A percentile compares a stretch with the other conserved stretches of the same genome.
Conservation (phyloP, 345 rosid genomes). For the Psidium guajava region DNA sequence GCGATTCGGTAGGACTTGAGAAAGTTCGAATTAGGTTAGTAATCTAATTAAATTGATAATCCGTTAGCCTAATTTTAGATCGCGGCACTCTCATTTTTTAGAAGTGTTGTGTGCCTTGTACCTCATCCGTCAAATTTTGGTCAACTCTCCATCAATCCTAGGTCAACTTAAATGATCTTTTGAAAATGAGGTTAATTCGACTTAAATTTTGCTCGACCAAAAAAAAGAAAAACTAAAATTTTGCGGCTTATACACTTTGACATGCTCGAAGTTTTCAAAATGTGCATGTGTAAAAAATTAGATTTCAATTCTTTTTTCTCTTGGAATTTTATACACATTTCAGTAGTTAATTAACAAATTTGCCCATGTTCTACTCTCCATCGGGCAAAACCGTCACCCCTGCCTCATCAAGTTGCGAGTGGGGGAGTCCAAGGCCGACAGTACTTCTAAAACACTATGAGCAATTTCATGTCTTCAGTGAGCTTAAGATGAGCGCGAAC, state of each 20-base stretch:
- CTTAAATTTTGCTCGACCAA: not conserved
- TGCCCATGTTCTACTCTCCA: not conserved
- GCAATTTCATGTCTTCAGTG: not conserved
- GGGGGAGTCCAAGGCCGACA: not conserved
- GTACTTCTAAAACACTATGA: not conserved
- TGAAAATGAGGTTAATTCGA: not conserved
- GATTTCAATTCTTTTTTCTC: not conserved
- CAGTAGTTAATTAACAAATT: not conserved
- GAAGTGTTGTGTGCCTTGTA: too few species aligned
- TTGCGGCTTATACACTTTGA: too few species aligned
- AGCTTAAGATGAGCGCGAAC: not conserved
- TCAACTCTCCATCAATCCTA: not conserved
- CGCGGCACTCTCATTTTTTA: too few species aligned
- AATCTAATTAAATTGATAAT: too few species aligned
- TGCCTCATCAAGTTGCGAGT: not conserved
- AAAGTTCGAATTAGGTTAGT: too few species aligned
- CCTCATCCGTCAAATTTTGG: too few species aligned
- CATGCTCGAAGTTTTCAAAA: not conserved
- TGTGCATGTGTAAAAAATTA: not conserved
- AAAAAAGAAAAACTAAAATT: not conserved
- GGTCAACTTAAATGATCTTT: not conserved
- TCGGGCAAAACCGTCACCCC: not conserved
- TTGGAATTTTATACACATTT: not conserved
- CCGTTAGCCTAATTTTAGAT: too few species aligned
- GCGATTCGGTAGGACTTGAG: too few species aligned